Base-by-base conservation (phyloP, 805 yeast species). In the Hanseniaspora meyeri region DNA sequence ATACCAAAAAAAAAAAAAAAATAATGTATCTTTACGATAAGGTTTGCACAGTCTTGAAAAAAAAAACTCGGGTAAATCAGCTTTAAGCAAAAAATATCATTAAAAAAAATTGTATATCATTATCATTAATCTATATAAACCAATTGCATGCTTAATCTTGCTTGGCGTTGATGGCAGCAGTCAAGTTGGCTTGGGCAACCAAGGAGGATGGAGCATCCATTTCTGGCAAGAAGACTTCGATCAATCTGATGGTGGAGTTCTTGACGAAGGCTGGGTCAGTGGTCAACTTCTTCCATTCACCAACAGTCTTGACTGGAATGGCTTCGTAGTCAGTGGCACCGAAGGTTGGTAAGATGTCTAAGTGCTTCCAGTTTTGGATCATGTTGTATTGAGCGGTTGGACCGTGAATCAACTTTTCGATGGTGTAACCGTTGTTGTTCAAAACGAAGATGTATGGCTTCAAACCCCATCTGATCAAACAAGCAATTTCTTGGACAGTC, bases 351-450 rank as follows among this genome's bases (percentile, higher is more conserved):
- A 56, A 46, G 51, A 56, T 45, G 19, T 73, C 74, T 68, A 74
- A 72, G 72, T 83, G 83, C 65, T 81, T 76, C 88, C 88, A 83
- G 56, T 76, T 71, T 71, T 82, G 87, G 64, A 83, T 78, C 62
- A 77, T 79, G 68, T 83, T 83, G 72, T 83, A 83, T 57, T 74
- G 70, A 51, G 86, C 86, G 34, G 72, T 71, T 62, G 73, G 78
- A 67, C 87, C 87, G 71, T 83, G 87, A 62, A 83, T 81, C 72
- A 82, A 76, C 72, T 81, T 79, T 71, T 82, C 87, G 66, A 82
- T 82, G 63, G 88, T 82, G 74, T 82, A 83, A 68, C 88, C 88
- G 61, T 77, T 79, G 71, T 83, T 83, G 74, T 82, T 83, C 66
- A 83, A 74, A 37, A 83, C 79, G 66, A 82, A 82, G 65, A 83